Base-by-base conservation (phyloP, 2,329 filamentous ascomycete species). In the Ophiostoma populinum region DNA sequence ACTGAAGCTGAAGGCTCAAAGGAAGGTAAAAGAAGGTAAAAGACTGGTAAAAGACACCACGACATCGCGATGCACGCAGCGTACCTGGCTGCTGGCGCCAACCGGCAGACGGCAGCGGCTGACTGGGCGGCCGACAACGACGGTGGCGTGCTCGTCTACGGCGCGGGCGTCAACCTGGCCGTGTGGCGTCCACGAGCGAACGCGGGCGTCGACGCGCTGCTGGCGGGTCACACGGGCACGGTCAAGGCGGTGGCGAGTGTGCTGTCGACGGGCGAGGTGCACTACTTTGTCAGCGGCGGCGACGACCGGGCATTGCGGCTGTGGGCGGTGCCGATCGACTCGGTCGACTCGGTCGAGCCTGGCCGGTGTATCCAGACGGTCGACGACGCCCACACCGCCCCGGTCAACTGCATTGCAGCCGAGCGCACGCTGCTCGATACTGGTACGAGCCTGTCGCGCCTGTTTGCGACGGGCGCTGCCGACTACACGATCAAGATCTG, bases 231-330 rank as follows among this genome's bases (percentile, higher is more conserved):
- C 51, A 72, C 63, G 10, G 80, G 79, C 42, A 67, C 67, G 35
- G 82, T 95, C 42, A 93, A 85, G 54, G 81, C 76, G 9, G 72
- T 95, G 35, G 78, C 74, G 46, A 92, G 94, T 49, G 64, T 87
- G 36, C 69, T 71, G 1, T 48, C 51, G 29, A 18, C 13, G 1
- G 24, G 15, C 2, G 10, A 3, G n/a, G 4, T 2, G 1, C 32
- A 16, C 3, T 61, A 79, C 40, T 61, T 98, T 17, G 51, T 93
- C 40, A 86, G 75, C 41, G 90, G 85, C 26, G 78, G 80, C 20
- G 77, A 85, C 38, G 87, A 95, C 59, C 75, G 77, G 47, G 70
- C 70, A 6, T 57, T 94, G 40, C 71, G 71, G 35, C 53, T 92
- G 38, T 95, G 87, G 85, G 65, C 49, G 7, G 38, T 57, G n/a